These are phyloP conservation scores for Mimosa pudica DNA, from an alignment of 306 rosid genomes.

Conservation along the genomic window DNA sequence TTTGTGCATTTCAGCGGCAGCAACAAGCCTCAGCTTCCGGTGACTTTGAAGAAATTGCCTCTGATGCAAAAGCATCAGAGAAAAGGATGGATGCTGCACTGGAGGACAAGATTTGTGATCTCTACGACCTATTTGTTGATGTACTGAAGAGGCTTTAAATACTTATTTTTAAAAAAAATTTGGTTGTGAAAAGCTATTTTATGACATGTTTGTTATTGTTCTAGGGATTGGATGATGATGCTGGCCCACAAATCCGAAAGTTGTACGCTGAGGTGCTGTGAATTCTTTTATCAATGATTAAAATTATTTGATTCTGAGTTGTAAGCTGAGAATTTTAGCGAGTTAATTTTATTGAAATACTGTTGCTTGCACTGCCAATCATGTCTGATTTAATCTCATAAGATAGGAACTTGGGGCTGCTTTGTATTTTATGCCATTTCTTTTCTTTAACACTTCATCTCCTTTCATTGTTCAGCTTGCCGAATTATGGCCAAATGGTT, in stretches of 20 bases:
- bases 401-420: not conserved
- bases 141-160: constrained; percentile 50
- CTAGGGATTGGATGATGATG: constrained; percentile 94
- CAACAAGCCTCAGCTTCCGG: constrained; percentile 69
- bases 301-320: constrained; percentile 18
- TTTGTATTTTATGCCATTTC: not conserved
- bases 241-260: constrained; percentile 90
- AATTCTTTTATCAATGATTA: constrained; percentile 6
- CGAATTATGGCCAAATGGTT: constrained; percentile 87
- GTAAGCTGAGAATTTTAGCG: constrained; percentile 8
- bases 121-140: constrained; percentile 94
- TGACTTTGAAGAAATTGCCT: constrained; percentile 60
- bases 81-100: constrained; percentile 74
- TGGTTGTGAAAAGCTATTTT: constrained; percentile 31
- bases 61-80: constrained; percentile 63
- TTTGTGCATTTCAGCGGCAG: constrained; percentile 63
- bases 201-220: constrained; percentile 43
- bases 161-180: constrained; percentile 30
- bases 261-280: constrained; percentile 82
- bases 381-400: not conserved
- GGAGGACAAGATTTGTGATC: constrained; percentile 99
- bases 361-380: constrained; percentile 11
- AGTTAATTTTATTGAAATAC: not conserved
- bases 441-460: constrained; percentile 14
- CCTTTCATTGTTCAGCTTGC: constrained; percentile 72